phyloP scores from a whole-genome alignment of 2,329 filamentous ascomycete genomes.

The Xylariomycetidae sp. region DNA sequence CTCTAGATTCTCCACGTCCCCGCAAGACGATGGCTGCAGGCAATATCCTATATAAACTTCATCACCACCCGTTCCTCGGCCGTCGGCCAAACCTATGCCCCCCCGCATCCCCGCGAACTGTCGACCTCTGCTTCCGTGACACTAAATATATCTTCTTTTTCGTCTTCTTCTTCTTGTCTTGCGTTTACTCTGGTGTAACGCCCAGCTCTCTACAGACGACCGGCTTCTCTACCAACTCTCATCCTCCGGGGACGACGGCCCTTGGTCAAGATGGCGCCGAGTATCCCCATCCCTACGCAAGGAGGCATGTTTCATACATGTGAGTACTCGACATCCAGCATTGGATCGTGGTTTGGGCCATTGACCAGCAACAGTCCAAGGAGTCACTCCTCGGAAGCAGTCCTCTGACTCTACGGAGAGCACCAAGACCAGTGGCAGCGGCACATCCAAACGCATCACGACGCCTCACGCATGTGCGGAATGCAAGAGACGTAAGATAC shows the following conservation, averaged over 20 bases:
- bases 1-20: constrained; percentile 29
- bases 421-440: constrained; percentile 23
- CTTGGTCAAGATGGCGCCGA: constrained; percentile 34
- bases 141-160: constrained; percentile 10
- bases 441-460: constrained; percentile 28
- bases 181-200: constrained; percentile 17
- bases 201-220: constrained; percentile 2
- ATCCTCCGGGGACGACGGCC: constrained; percentile 10
- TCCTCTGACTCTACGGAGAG: constrained; percentile 34
- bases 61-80: constrained; percentile 28
- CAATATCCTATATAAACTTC: constrained; percentile 35
- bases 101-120: constrained; percentile 18
- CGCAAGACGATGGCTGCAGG: constrained; percentile 26
- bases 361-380: constrained; percentile 34
- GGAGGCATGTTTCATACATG: constrained; percentile 48
- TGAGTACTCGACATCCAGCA: constrained; percentile 11
- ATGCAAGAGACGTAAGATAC: constrained; percentile 74
- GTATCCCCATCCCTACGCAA: constrained; percentile 40
- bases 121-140: constrained; percentile 11
- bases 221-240: constrained; percentile 8
- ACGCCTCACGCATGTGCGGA: constrained; percentile 38
- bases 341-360: background rate
- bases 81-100: constrained; percentile 19
- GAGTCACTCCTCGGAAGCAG: constrained; percentile 45
- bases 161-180: constrained; percentile 1